Percentiles rank a stretch among this genome's conserved stretches.
Evolutionary conservation across 2,329 filamentous ascomycete species (phyloP).

Genomic region (Fusarium dlaminii): DNA sequence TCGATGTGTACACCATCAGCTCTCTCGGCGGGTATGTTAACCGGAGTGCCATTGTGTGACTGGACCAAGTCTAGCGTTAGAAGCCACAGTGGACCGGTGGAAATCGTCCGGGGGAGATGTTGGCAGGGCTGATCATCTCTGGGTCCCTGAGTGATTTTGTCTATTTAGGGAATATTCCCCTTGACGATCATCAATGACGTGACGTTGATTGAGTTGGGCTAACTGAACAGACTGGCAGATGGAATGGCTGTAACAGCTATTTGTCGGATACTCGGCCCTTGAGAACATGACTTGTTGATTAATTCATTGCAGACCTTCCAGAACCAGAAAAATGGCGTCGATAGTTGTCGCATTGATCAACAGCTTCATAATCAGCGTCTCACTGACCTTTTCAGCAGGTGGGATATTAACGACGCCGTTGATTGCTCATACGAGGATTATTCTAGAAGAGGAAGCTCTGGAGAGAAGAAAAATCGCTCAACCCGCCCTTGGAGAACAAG

Average conservation of each 20-base stretch:
- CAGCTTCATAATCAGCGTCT: not conserved
- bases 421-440: not conserved
- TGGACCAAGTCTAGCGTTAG: not conserved
- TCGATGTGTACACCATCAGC: not conserved
- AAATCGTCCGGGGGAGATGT: not conserved
- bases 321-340: not conserved
- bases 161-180: not conserved
- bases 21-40: not conserved
- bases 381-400: not conserved
- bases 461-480: not conserved
- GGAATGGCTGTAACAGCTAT: accelerated
- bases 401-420: not conserved
- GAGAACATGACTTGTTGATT: not conserved
- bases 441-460: constrained; percentile 1
- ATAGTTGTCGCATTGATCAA: not conserved
- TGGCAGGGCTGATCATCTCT: not conserved
- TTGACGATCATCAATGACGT: not conserved
- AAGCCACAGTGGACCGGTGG: not conserved
- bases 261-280: not conserved
- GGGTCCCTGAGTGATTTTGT: not conserved
- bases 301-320: not conserved
- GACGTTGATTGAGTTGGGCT: not conserved
- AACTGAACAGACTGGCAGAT: not conserved
- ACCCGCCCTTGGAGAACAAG: not conserved
- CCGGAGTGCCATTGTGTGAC: not conserved